Evolutionary conservation across 441 rosid species (phyloP), one percentile per base, ranked within the genome.

Genomic region (Croton laevigatus): DNA sequence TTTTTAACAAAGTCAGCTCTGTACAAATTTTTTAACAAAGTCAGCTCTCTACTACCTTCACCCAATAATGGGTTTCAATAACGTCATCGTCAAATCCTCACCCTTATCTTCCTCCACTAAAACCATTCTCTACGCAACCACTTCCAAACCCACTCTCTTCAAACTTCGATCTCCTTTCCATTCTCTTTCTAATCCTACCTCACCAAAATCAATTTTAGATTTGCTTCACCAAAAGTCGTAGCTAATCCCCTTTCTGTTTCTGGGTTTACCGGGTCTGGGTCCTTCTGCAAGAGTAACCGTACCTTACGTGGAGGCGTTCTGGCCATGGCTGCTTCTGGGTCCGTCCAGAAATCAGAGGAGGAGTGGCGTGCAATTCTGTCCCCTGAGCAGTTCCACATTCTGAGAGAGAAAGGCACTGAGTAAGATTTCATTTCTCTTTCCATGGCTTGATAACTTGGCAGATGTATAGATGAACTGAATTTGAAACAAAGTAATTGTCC

Each of bases 341-440:
- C 93, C 11, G 78, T 80, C 52, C 85, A 77, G 68, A 94, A 86
- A 75, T 79, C 97, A 1, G 92, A 94, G 71, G 97, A 88, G 42
- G 97, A 94, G 76, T 91, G 98, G 95, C 91, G 88, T 17, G 89
- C 89, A 10, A 37, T 89, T 77, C 86, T 94, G 13, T 86, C 95
- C 1, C 96, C 96, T 7, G 87, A 91, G 65, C 98, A 94, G 78
- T 91, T 91, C 64, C 82, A 84, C 68, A 87, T 94, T 75, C 75
- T 94, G 68, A 82, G 97, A 65, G 87, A 77, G 78, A 94, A 91
- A 76, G 97, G 96, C 80, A 91, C 98, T 0, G 98, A 94, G 96
- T 94, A 81, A 74, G 94, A 3, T 44, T 13, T 19, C 23, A 8
- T 17, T 20, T 6, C 11, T 48, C 38, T 36, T 27, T 46, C 23